Percentiles rank a stretch among this genome's conserved stretches.
phyloP scores from a whole-genome alignment of 2,329 filamentous ascomycete genomes.

The Drechslerella stenobrocha region DNA sequence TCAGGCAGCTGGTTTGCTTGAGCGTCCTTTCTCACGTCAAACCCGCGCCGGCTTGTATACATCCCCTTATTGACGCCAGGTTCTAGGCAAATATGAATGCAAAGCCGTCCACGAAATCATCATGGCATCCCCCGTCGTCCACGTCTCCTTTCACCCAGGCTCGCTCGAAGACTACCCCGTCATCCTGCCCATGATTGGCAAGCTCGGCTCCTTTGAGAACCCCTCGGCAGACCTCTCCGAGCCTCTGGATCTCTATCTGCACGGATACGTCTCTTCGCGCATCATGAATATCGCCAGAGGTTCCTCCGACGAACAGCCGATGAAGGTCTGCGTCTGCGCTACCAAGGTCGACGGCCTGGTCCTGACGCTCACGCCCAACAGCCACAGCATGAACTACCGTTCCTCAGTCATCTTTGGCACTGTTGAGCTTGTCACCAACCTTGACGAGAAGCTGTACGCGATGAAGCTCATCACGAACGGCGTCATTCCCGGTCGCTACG shows the following conservation, averaged over 20 bases:
- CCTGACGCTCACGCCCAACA: constrained; percentile 75
- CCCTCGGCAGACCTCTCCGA: constrained; percentile 66
- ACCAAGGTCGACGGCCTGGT: constrained; percentile 79
- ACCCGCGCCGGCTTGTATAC: too few species aligned
- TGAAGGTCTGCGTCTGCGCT: constrained; percentile 73
- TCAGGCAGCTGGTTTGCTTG: too few species aligned
- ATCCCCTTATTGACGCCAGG: too few species aligned
- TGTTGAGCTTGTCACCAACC: constrained; percentile 68
- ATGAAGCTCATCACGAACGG: constrained; percentile 77
- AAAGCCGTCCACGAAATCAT: constrained; percentile 74
- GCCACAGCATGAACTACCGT: constrained; percentile 85
- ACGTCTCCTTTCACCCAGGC: constrained; percentile 74
- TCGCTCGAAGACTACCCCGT: constrained; percentile 69
- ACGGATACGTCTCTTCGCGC: constrained; percentile 79
- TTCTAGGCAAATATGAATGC: constrained; percentile 69
- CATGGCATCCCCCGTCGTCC: constrained; percentile 72
- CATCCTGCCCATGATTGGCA: constrained; percentile 81
- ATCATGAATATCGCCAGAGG: constrained; percentile 68
- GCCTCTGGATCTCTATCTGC: constrained; percentile 75
- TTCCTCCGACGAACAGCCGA: constrained; percentile 50
- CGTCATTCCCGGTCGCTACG: constrained; percentile 71
- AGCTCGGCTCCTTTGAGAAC: constrained; percentile 71
- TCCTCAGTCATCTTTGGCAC: constrained; percentile 77
- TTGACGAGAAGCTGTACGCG: constrained; percentile 73
- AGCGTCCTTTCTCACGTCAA: too few species aligned